Base-by-base conservation (phyloP, 1,139 yeast genomes). In the Blastobotrys illinoisensis region DNA sequence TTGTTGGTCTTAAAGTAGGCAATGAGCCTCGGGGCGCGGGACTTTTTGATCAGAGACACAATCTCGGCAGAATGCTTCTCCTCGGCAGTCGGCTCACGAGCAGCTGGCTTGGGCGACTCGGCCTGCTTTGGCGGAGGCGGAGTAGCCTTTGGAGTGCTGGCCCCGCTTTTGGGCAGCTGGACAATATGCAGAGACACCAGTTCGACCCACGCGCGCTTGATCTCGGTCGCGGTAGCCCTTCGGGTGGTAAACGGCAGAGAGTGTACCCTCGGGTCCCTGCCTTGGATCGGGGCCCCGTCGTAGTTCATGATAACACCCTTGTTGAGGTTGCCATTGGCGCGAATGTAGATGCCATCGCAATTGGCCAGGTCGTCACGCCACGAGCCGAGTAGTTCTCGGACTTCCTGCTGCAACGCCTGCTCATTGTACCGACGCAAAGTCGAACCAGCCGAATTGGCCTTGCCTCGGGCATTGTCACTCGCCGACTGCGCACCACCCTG, bases 401-500 rank as follows among this genome's bases (percentile, higher is more conserved):
- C 83, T 61, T 95, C 99, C 55, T 79, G 78, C 55, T 81, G 81
- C 58, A 93, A 77, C 2, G 95, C 95, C 56, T 83, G 86, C 69
- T 95, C 99, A 65, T 91, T 91, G 63, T 89, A 83, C 59, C 99
- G 78, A 74, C 99, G 83, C 51, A 93, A 78, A 53, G 84, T 82
- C 1, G 97, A 86, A 56, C 99, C 99, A 0, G 97, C 99, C 14
- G 97, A 90, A 61, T 89, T 89, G 9, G 99, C 99, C 68, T 91
- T 91, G 2, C 99, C 98, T 61, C 86, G 81, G 0, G 96, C 86
- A 67, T 85, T 88, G 71, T 93, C 99, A 71, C 82, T 86, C 0
- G 97, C 91, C 59, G 93, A 82, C 70, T 93, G 99, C 0, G 98
- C 81, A 0, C 99, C 99, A 73, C 99, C 99, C 71, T 93, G 99